Evolutionary conservation across 306 rosid genomes (phyloP), one percentile per base, ranked within the genome.

Genomic region (Morella rubra): DNA sequence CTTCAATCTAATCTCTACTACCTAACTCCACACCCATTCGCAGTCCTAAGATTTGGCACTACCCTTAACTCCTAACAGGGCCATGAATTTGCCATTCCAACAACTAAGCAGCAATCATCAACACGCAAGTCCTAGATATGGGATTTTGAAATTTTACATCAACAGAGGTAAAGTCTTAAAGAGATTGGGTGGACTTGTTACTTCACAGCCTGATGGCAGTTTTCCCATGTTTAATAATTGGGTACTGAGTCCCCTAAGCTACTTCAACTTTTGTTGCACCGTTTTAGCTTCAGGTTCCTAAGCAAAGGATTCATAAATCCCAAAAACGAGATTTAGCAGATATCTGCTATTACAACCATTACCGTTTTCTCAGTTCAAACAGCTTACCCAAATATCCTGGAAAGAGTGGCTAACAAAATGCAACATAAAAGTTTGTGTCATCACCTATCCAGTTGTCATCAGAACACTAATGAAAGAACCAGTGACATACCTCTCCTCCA

Each of bases 401-500:
- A 4, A 46, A 46, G 5, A 13, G 16, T 49, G 11, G 16, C 53
- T 12, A 49, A 49, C 53, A 9, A 12, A 15, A 9, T 37, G 40
- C 11, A 58, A 3, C 69, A 12, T 1, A 44, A 58, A 1, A 22
- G 12, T 18, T 42, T 15, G 12, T 18, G 44, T 8, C 42, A 41
- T 18, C 13, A 8, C 18, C 71, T 41, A 42, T 18, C 1, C 1
- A 66, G 6, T 18, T n/a, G 8, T 20, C 14, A 18, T 44, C 12
- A 66, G 3, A 13, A 61, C 44, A 61, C 20, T 64, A 14, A 64
- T 13, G 41, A 9, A 5, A 7, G 40, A 76, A 66, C 0, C 24
- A 44, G 12, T 6, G 40, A 11, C 75, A 14, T n/a, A 77, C 82
- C 85, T 79, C 79, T 55, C 83, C 74, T 53, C 81, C 52, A 0